phyloP scores from a whole-genome alignment of 768 basidiomycete genomes.

The Leccinellum rugosiceps region DNA sequence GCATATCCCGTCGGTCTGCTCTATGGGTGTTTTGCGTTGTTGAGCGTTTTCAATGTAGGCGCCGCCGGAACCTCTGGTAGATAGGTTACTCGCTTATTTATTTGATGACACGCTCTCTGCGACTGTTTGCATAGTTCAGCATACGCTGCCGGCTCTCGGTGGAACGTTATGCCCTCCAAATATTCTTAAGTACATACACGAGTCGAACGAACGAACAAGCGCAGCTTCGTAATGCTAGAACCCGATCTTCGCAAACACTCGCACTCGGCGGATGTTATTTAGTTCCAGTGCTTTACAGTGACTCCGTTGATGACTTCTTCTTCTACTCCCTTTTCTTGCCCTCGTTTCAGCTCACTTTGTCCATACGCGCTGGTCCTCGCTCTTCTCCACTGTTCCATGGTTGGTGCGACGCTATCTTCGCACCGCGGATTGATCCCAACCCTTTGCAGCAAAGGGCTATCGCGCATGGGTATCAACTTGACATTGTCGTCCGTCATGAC shows the following conservation, averaged over 20 bases:
- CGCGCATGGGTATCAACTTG: not conserved
- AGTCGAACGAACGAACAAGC: not conserved
- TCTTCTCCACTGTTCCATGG: not conserved
- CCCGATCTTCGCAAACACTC: no score
- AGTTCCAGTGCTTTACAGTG: not conserved
- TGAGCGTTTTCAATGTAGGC: conserved; percentile 82
- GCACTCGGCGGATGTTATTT: not conserved
- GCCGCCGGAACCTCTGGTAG: conserved; percentile 31
- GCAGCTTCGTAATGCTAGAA: not conserved
- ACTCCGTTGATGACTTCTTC: not conserved
- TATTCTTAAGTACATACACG: not conserved
- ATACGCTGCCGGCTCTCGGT: not conserved
- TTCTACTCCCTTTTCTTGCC: not conserved
- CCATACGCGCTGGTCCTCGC: not conserved
- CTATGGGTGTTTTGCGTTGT: conserved; percentile 90
- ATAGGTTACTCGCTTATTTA: conserved; percentile 19
- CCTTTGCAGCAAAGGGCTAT: no score
- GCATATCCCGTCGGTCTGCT: conserved; percentile 94
- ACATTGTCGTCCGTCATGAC: not conserved
- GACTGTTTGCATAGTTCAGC: not conserved
- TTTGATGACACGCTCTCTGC: conserved; percentile 3
- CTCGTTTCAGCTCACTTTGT: not conserved
- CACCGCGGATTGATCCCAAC: not conserved
- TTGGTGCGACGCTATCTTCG: not conserved
- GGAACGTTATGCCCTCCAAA: not conserved